These are phyloP conservation scores for Amanita phalloides DNA, from an alignment of 768 basidiomycete genomes.

Conservation along the genomic window DNA sequence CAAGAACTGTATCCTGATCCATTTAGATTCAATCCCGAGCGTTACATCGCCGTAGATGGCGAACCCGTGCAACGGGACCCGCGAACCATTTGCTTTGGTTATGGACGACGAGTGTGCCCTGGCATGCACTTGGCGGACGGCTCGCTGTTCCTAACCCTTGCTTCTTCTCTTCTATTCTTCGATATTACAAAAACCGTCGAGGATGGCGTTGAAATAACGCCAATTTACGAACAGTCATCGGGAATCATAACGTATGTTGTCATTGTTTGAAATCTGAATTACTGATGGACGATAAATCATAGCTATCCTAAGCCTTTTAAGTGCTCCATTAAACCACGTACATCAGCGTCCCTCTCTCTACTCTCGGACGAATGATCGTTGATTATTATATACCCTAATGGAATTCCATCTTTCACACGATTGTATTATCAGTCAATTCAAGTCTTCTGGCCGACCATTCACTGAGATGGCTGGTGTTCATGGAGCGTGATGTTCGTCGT, in stretches of 20 bases:
- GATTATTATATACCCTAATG: too few relatives aligned
- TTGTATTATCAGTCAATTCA: too few relatives aligned
- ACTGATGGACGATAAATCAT: background rate
- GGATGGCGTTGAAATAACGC: conserved; percentile 33
- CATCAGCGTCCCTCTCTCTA: conserved; percentile 17
- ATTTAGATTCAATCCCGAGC: conserved; percentile 35
- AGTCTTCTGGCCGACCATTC: too few relatives aligned
- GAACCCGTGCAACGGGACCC: conserved; percentile 20
- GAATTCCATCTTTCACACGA: too few relatives aligned
- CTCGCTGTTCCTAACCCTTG: conserved; percentile 33
- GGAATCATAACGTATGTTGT: conserved; percentile 33
- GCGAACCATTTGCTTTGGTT: conserved; percentile 32
- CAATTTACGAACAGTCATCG: conserved; percentile 31
- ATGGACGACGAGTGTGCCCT: conserved; percentile 34
- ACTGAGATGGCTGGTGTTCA: too few relatives aligned
- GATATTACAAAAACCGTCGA: conserved; percentile 33
- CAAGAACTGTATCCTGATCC: conserved; percentile 37
- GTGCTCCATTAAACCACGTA: conserved; percentile 23
- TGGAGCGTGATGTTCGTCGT: too few relatives aligned
- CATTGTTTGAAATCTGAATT: background rate
- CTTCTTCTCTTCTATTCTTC: conserved; percentile 36
- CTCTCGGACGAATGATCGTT: conserved; percentile 12
- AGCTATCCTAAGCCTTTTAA: conserved; percentile 25
- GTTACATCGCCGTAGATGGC: conserved; percentile 23
- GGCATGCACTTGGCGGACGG: conserved; percentile 43